A percentile compares a stretch with the other conserved stretches of the same genome.
Evolutionary conservation across 1,284 basidiomycete species (phyloP).

Genomic region (Volvariella volvacea): DNA sequence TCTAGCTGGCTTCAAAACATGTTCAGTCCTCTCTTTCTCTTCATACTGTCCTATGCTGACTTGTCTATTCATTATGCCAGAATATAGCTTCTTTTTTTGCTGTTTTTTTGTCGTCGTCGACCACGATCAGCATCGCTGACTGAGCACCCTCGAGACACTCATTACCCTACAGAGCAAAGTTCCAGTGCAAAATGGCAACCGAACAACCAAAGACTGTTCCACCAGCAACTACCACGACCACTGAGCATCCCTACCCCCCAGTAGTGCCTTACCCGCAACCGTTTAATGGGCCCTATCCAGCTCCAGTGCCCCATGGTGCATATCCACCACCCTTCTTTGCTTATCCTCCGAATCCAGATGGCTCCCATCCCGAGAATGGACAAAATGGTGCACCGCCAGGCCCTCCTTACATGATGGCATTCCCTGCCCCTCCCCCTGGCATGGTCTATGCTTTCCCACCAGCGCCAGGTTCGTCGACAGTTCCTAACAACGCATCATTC

Average conservation of each 20-base stretch:
- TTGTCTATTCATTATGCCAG: not conserved
- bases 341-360: slow-evolving; percentile 38
- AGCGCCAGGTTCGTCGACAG: slow-evolving; percentile 34
- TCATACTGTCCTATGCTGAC: not conserved
- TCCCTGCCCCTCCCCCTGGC: slow-evolving; percentile 43
- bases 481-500: not conserved
- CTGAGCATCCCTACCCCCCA: slow-evolving; percentile 22
- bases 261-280: slow-evolving; percentile 32
- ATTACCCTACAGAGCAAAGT: not conserved
- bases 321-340: slow-evolving; percentile 42
- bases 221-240: slow-evolving; percentile 13
- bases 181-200: slow-evolving; percentile 15
- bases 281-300: slow-evolving; percentile 36
- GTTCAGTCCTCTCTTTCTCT: not conserved
- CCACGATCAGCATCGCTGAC: not conserved
- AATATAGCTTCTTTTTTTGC: not conserved
- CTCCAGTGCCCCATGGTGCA: slow-evolving; percentile 32
- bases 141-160: not conserved
- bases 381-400: slow-evolving; percentile 36
- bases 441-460: slow-evolving; percentile 58
- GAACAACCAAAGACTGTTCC: slow-evolving; percentile 25
- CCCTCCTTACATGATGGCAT: slow-evolving; percentile 45
- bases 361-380: slow-evolving; percentile 26
- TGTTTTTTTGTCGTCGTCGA: not conserved
- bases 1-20: slow-evolving; percentile 14